Percentiles rank a stretch among this genome's conserved stretches.
Evolutionary conservation across 768 basidiomycete species (phyloP).

Genomic region (Lanmaoa pseudosensibilis): DNA sequence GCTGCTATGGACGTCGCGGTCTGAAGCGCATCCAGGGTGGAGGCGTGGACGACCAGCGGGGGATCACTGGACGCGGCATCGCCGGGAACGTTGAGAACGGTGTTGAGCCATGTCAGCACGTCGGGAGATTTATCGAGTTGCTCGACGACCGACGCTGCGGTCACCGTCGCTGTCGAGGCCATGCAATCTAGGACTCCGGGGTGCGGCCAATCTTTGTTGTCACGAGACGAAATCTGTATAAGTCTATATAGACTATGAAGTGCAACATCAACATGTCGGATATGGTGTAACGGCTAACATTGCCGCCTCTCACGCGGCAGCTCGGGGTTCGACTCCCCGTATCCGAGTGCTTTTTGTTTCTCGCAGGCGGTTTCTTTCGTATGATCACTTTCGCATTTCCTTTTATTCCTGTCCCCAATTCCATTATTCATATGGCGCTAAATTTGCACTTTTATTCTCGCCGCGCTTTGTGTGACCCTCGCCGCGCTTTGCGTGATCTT

Average conservation of each 20-base stretch:
- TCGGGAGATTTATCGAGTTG: slow-evolving; percentile 63
- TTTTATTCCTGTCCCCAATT: too few species aligned
- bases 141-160: slow-evolving; percentile 45
- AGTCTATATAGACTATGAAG: not conserved
- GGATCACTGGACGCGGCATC: slow-evolving; percentile 39
- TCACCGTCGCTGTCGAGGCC: slow-evolving; percentile 23
- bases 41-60: slow-evolving; percentile 53
- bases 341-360: slow-evolving; percentile 21
- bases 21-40: slow-evolving; percentile 71
- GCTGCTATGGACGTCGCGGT: slow-evolving; percentile 82
- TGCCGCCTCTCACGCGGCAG: slow-evolving; percentile 56
- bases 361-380: too few species aligned
- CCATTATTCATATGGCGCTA: too few species aligned
- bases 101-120: slow-evolving; percentile 72
- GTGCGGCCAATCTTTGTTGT: not conserved
- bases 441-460: too few species aligned
- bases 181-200: slow-evolving; percentile 13
- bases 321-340: slow-evolving; percentile 38
- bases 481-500: too few species aligned
- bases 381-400: too few species aligned
- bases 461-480: too few species aligned
- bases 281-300: slow-evolving; percentile 69
- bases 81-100: slow-evolving; percentile 44
- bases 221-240: too few species aligned
- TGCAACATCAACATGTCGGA: slow-evolving; percentile 20